phyloP scores from a whole-genome alignment of 2,329 filamentous ascomycete genomes.

The Aspergillus awamori region DNA sequence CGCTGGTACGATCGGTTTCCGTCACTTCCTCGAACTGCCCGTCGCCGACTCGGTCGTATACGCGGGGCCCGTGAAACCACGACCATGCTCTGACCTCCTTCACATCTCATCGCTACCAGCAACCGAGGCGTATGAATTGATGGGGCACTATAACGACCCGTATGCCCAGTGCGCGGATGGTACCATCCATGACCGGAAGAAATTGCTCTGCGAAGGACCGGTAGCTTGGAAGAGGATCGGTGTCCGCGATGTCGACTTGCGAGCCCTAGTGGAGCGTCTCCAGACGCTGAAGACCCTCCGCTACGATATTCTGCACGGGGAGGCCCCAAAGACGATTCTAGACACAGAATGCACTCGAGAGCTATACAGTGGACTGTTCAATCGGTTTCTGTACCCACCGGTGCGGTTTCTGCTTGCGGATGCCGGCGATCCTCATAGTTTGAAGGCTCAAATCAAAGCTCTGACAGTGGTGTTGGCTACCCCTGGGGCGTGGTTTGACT shows the following conservation, averaged over 20 bases:
- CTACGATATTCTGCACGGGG: conserved; percentile 35
- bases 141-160: conserved; percentile 38
- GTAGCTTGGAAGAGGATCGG: conserved; percentile 46
- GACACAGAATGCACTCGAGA: conserved; percentile 37
- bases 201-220: conserved; percentile 42
- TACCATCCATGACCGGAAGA: conserved; percentile 39
- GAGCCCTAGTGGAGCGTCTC: conserved; percentile 38
- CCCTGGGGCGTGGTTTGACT: conserved; percentile 51
- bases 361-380: conserved; percentile 41
- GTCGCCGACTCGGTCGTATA: conserved; percentile 41
- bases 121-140: conserved; percentile 37
- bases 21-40: conserved; percentile 52
- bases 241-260: conserved; percentile 41
- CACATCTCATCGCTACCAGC: conserved; percentile 31
- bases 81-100: conserved; percentile 22
- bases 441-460: conserved; percentile 51
- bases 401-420: conserved; percentile 29
- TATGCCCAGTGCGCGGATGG: conserved; percentile 42
- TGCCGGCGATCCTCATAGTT: conserved; percentile 33
- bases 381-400: conserved; percentile 42
- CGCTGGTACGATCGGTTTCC: conserved; percentile 50
- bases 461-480: conserved; percentile 47
- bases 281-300: conserved; percentile 38
- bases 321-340: conserved; percentile 38
- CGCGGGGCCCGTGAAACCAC: conserved; percentile 25